phyloP scores from a whole-genome alignment of 768 basidiomycete genomes.

The Lactarius evosmus region DNA sequence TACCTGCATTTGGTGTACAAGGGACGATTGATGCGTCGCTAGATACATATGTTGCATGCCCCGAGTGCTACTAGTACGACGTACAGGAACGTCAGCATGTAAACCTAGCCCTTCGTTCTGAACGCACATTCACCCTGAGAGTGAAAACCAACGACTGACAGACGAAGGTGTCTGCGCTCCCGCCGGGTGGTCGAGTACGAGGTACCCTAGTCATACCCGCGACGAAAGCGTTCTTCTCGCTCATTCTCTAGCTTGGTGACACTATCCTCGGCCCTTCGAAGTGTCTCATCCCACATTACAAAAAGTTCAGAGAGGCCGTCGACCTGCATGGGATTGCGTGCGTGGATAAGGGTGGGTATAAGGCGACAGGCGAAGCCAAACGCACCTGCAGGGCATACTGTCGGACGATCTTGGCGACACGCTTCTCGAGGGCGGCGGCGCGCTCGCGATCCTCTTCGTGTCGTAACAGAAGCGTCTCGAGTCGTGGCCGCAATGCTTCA shows the following conservation, averaged over 20 bases:
- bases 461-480: conserved; percentile 53
- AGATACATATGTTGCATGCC: not conserved
- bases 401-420: conserved; percentile 63
- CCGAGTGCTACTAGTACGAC: not conserved
- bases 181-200: not conserved
- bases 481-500: conserved; percentile 62
- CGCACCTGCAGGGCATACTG: conserved; percentile 68
- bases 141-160: not conserved
- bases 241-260: conserved; percentile 57
- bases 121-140: not conserved
- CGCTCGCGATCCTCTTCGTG: conserved; percentile 57
- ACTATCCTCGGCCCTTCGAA: conserved; percentile 64
- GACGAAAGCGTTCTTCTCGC: conserved; percentile 52
- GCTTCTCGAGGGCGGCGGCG: conserved; percentile 60
- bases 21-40: not conserved
- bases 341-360: not conserved
- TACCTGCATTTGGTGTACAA: not conserved
- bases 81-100: not conserved
- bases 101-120: not conserved
- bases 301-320: conserved; percentile 82
- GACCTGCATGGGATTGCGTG: conserved; percentile 44
- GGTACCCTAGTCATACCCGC: conserved; percentile 49
- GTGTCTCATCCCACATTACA: conserved; percentile 78
- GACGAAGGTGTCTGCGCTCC: not conserved
- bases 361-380: conserved; percentile 4